Conservation (phyloP, 306 rosid species). For the Quercus gilva region DNA sequence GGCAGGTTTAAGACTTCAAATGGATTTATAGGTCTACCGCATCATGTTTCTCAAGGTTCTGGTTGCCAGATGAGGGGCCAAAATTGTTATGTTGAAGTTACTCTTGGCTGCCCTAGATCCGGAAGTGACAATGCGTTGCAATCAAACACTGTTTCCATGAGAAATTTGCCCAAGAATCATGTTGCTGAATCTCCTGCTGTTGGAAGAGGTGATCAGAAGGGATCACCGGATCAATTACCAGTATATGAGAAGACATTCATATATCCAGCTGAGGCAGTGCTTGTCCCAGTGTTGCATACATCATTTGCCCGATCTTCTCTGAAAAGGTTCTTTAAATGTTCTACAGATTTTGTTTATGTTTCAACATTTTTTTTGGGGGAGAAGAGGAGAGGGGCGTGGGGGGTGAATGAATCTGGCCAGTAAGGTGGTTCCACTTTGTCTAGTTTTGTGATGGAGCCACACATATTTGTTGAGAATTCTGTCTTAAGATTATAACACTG, state of each 20-base stretch:
- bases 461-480: background rate
- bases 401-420: conserved; percentile 2
- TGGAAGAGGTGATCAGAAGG: conserved; percentile 72
- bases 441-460: conserved; percentile 8
- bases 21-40: conserved; percentile 76
- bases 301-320: conserved; percentile 79
- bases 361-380: background rate
- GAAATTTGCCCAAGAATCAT: conserved; percentile 52
- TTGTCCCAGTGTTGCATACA: conserved; percentile 77
- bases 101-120: conserved; percentile 73
- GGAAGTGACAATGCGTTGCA: conserved; percentile 49
- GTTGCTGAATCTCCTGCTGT: conserved; percentile 45
- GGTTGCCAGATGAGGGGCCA: conserved; percentile 84
- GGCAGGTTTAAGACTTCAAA: conserved; percentile 63
- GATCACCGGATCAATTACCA: conserved; percentile 47
- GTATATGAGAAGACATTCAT: conserved; percentile 70
- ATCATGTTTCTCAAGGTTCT: conserved; percentile 75
- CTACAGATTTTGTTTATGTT: background rate
- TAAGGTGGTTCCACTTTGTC: conserved; percentile 8
- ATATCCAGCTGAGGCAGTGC: conserved; percentile 90
- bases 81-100: conserved; percentile 85
- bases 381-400: background rate
- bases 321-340: conserved; percentile 47
- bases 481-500: background rate
- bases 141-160: conserved; percentile 41